These are phyloP conservation scores for Lophium mytilinum DNA, from an alignment of 495 filamentous ascomycete species.

Conservation along the genomic window DNA sequence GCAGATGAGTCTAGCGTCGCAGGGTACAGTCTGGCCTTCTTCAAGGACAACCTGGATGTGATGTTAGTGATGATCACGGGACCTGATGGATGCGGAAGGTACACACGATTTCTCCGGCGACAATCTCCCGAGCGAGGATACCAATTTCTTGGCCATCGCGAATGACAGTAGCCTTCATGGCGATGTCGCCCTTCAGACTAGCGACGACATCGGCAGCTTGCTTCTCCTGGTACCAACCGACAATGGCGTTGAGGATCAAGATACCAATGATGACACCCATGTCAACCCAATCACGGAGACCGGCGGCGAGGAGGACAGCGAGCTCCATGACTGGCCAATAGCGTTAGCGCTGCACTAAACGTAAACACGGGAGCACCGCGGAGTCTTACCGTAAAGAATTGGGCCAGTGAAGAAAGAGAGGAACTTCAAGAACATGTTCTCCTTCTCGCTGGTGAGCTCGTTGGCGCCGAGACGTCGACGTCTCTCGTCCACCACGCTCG, in stretches of 20 bases:
- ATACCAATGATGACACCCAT: slow-evolving; percentile 80
- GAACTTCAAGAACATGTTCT: slow-evolving; percentile 69
- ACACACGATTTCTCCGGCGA: slow-evolving; percentile 74
- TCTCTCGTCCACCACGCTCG: slow-evolving; percentile 52
- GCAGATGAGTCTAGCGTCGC: slow-evolving; percentile 68
- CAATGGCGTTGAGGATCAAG: slow-evolving; percentile 67
- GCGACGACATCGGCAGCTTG: slow-evolving; percentile 79
- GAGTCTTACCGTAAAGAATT: slow-evolving; percentile 68
- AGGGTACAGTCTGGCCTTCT: slow-evolving; percentile 68
- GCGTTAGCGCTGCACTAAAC: slow-evolving; percentile 1
- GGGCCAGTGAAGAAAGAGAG: slow-evolving; percentile 73
- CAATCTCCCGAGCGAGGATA: slow-evolving; percentile 71
- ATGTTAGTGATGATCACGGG: not conserved
- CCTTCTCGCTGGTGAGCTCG: slow-evolving; percentile 68
- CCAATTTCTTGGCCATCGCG: slow-evolving; percentile 64
- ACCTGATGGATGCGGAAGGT: not conserved
- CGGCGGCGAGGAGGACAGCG: slow-evolving; percentile 68
- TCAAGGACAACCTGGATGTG: slow-evolving; percentile 52
- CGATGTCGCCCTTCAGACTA: slow-evolving; percentile 74
- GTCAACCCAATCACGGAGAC: slow-evolving; percentile 75
- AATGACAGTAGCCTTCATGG: slow-evolving; percentile 65
- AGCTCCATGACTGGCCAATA: slow-evolving; percentile 65
- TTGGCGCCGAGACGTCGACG: slow-evolving; percentile 65
- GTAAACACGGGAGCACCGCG: not conserved
- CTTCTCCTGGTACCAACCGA: slow-evolving; percentile 85